Percentiles rank a stretch among this genome's conserved stretches.
phyloP scores from a whole-genome alignment of 768 basidiomycete genomes.

The Asterophora lycoperdoides region DNA sequence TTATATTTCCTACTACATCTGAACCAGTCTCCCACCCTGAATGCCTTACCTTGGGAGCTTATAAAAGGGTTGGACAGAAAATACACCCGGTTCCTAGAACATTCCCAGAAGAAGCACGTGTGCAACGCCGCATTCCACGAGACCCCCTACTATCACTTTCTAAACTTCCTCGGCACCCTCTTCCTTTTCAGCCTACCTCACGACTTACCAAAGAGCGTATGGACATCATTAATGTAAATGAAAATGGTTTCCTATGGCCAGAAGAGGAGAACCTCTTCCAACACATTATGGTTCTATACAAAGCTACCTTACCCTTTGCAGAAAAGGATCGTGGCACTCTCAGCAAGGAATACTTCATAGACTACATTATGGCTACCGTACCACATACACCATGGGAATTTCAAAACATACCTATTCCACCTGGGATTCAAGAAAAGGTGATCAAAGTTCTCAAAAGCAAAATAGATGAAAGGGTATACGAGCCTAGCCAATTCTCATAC shows the following conservation, averaged over 20 bases:
- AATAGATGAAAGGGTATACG: not conserved
- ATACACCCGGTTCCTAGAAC: not conserved
- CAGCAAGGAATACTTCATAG: not conserved
- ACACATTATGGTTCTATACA: not conserved
- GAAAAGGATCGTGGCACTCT: not conserved
- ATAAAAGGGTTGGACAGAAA: slow-evolving; percentile 5
- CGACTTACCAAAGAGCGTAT: not conserved
- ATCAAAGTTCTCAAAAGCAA: not conserved
- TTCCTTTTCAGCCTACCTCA: slow-evolving; percentile 2
- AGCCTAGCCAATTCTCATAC: not conserved
- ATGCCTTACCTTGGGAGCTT: not conserved
- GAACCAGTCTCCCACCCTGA: not conserved
- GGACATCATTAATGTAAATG: too few relatives aligned
- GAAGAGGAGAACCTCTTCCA: not conserved
- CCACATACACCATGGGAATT: not conserved
- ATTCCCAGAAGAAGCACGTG: slow-evolving; percentile 7
- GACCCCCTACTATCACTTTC: not conserved
- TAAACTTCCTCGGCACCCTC: slow-evolving; percentile 6
- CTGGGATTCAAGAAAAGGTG: not conserved
- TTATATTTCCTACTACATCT: not conserved
- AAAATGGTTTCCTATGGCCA: too few relatives aligned
- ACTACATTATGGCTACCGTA: not conserved
- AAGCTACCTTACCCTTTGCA: not conserved
- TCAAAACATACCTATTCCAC: not conserved
- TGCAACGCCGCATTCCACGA: not conserved